Evolutionary conservation across 768 basidiomycete species (phyloP), one percentile per base, ranked within the genome.

Genomic region (Naganishia randhawae): DNA sequence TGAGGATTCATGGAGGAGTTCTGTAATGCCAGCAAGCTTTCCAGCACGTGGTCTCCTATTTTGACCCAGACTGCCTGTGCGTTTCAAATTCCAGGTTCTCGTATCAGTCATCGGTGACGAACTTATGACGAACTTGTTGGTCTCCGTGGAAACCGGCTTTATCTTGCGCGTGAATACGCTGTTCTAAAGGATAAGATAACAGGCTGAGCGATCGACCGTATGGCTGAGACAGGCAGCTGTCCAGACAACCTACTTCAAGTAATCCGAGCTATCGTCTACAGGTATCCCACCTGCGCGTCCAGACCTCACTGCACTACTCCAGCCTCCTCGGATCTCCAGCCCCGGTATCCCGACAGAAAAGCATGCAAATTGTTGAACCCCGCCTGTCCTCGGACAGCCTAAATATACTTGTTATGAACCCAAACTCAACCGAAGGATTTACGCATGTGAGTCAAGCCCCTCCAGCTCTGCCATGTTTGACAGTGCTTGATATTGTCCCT

Each of bases 351-450:
- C 41, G 19, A 3, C 19, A 48, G 25, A 4, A 48, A 6, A 48
- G 25, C 6, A 51, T 39, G 57, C 55, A 39, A 32, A 63, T 48
- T 10, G 41, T 63, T 17, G 65, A 45, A 50, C 33, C 13, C 35
- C 31, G 41, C 57, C 45, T 22, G 68, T 8, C 51, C 32, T 57
- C 42, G 51, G 37, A 61, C 10, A 39, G 22, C 35, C 5, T 68
- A 22, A 67, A 33, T 48, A 35, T 51, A 27, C 61, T 75, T 14
- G 66, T 75, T 0, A 67, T 75, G 41, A 75, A 75, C 62, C 74
- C 74, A 19, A 75, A 75, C 35, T 72, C 74, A 27, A 73, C 74
- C 3, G 65, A 72, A 29, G 74, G 68, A 9, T 63, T 71, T 66
- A 63, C 63, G 31, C 51, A 65, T 22, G 69, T 69, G 22, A 57